A percentile compares a stretch with the other conserved stretches of the same genome.
Evolutionary conservation across 2,329 filamentous ascomycete genomes (phyloP).

Genomic region (Teratosphaeria epicoccoides): DNA sequence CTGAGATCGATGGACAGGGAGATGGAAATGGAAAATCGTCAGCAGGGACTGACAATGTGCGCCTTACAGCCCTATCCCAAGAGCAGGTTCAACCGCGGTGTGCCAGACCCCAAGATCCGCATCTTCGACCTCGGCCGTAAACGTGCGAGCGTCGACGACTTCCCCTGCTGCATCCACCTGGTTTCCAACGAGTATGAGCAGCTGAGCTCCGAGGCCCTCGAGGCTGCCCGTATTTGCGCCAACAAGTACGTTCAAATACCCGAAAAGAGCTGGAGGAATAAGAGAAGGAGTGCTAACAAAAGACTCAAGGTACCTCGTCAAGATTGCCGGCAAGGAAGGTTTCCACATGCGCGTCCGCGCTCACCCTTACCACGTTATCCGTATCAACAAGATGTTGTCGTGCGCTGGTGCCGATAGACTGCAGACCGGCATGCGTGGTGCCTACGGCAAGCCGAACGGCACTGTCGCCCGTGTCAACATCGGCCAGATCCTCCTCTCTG

Average conservation of each 20-base stretch:
- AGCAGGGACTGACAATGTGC: constrained; percentile 21
- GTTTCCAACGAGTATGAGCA: constrained; percentile 99
- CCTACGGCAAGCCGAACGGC: constrained; percentile 99
- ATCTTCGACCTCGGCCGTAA: constrained; percentile 70
- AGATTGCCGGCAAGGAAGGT: constrained; percentile 59
- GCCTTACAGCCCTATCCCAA: constrained; percentile 78
- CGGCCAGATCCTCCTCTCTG: constrained; percentile 94
- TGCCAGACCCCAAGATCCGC: constrained; percentile 55
- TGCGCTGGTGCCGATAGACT: constrained; percentile 99
- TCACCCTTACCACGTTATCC: constrained; percentile 99
- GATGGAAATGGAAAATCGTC: constrained; percentile 2
- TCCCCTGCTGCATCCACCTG: constrained; percentile 97
- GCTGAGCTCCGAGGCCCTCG: constrained; percentile 97
- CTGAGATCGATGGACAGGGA: neutral
- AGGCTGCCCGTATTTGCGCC: constrained; percentile 99
- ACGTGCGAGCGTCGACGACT: constrained; percentile 97
- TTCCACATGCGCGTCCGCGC: constrained; percentile 67
- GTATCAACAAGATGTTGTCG: constrained; percentile 99
- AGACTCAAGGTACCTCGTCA: constrained; percentile 50
- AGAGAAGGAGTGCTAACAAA: constrained; percentile 9
- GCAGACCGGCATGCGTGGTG: constrained; percentile 99
- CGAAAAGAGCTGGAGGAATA: constrained; percentile 1
- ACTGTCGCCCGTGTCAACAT: constrained; percentile 99
- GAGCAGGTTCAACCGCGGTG: constrained; percentile 99
- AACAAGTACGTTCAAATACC: constrained; percentile 63